Conservation (phyloP, 2,329 filamentous ascomycete species). For the Alternaria sp. region DNA sequence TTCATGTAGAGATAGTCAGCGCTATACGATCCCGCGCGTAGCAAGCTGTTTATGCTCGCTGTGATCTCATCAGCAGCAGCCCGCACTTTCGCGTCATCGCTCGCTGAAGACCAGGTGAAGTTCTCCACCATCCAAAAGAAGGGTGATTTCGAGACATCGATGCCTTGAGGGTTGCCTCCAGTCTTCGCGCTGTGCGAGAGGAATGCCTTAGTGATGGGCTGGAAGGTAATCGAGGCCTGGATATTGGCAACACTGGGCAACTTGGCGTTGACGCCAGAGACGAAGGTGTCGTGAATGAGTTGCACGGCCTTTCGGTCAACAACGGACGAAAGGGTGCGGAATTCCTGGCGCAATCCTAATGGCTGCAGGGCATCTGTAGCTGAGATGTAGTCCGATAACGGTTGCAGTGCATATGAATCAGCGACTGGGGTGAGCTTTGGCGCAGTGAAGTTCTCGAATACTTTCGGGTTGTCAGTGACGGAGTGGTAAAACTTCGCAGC, state of each 20-base stretch:
- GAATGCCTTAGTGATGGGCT: constrained; percentile 29
- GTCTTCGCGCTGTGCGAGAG: constrained; percentile 15
- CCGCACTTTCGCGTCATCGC: constrained; percentile 14
- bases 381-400: constrained; percentile 18
- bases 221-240: constrained; percentile 24
- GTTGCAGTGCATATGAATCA: constrained; percentile 20
- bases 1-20: constrained; percentile 28
- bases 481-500: constrained; percentile 31
- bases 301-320: constrained; percentile 23
- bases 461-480: constrained; percentile 9
- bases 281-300: constrained; percentile 22
- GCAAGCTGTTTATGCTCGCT: constrained; percentile 10
- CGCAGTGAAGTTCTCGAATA: constrained; percentile 31
- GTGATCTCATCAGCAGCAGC: constrained; percentile 15
- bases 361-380: constrained; percentile 17
- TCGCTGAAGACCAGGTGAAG: constrained; percentile 12
- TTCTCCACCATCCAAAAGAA: constrained; percentile 28
- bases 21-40: background rate
- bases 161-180: constrained; percentile 29
- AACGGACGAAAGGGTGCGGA: constrained; percentile 19
- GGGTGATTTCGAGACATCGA: constrained; percentile 18
- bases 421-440: constrained; percentile 20
- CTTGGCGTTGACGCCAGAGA: constrained; percentile 10
- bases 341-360: constrained; percentile 22
- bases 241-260: constrained; percentile 5